phyloP scores from a whole-genome alignment of 2,329 filamentous ascomycete species.

The Talaromyces sp. region DNA sequence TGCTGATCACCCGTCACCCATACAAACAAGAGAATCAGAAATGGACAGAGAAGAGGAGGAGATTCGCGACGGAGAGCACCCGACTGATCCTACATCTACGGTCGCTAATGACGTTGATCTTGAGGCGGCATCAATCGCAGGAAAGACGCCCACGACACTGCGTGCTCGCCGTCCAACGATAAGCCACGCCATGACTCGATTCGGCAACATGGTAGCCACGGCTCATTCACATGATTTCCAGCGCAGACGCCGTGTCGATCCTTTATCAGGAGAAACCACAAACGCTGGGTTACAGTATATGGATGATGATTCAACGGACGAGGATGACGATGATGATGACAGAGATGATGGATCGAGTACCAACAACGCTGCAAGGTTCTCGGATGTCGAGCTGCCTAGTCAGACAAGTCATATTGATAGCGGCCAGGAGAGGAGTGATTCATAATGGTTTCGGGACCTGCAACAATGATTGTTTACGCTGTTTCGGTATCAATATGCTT shows the following conservation, averaged over 20 bases:
- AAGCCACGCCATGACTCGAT: constrained; percentile 45
- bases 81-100: constrained; percentile 5
- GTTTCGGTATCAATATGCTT: not conserved
- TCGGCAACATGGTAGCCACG: constrained; percentile 69
- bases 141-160: constrained; percentile 24
- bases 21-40: constrained; percentile 16
- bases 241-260: constrained; percentile 61
- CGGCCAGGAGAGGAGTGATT: not conserved
- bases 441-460: not conserved
- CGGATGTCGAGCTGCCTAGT: constrained; percentile 13
- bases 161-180: constrained; percentile 28
- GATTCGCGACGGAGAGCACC: not conserved
- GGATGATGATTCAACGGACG: constrained; percentile 34
- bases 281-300: constrained; percentile 38
- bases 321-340: constrained; percentile 32
- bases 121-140: constrained; percentile 25
- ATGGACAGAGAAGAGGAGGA: constrained; percentile 14
- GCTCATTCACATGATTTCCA: constrained; percentile 93
- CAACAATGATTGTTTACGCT: not conserved
- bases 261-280: constrained; percentile 36
- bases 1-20: constrained; percentile 18
- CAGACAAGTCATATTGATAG: not conserved
- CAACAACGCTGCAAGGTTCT: not conserved
- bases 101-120: constrained; percentile 25
- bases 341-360: constrained; percentile 31